Percentiles rank a stretch among this genome's conserved stretches.
Evolutionary conservation across 257 asterid genomes (phyloP).

Genomic region (Fraxinus quadrangulata): DNA sequence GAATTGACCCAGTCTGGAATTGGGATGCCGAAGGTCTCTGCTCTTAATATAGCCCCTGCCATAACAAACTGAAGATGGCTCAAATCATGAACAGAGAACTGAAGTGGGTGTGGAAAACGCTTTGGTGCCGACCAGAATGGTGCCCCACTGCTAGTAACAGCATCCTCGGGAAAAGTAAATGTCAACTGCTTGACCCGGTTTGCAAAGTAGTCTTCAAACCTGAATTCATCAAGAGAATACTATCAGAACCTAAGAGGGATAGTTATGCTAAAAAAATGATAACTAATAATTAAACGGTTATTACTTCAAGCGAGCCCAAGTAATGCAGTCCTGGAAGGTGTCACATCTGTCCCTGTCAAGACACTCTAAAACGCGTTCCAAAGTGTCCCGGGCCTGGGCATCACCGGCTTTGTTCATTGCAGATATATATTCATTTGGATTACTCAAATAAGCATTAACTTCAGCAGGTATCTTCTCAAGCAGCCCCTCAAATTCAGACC

Average conservation of each 20-base stretch:
- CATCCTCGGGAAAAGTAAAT: slow-evolving; percentile 49
- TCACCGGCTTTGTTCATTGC: slow-evolving; percentile 50
- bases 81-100: slow-evolving; percentile 36
- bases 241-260: background rate
- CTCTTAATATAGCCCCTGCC: slow-evolving; percentile 42
- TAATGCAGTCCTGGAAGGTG: slow-evolving; percentile 45
- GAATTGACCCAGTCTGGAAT: slow-evolving; percentile 43
- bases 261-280: background rate
- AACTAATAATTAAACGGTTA: background rate
- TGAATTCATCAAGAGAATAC: slow-evolving; percentile 19
- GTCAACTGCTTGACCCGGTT: slow-evolving; percentile 46
- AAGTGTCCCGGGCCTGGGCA: slow-evolving; percentile 51
- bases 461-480: slow-evolving; percentile 49
- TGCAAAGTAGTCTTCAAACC: slow-evolving; percentile 48
- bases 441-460: slow-evolving; percentile 39
- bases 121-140: slow-evolving; percentile 56
- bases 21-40: slow-evolving; percentile 48
- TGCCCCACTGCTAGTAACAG: slow-evolving; percentile 40
- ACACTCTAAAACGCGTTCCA: slow-evolving; percentile 44
- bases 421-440: slow-evolving; percentile 40
- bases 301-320: slow-evolving; percentile 52
- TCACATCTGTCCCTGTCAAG: slow-evolving; percentile 45
- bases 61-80: slow-evolving; percentile 37
- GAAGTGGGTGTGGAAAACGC: slow-evolving; percentile 42
- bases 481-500: slow-evolving; percentile 53